A percentile compares a stretch with the other conserved stretches of the same genome.
phyloP scores from a whole-genome alignment of 805 yeast genomes.

The Lipomyces yamanashiensis region DNA sequence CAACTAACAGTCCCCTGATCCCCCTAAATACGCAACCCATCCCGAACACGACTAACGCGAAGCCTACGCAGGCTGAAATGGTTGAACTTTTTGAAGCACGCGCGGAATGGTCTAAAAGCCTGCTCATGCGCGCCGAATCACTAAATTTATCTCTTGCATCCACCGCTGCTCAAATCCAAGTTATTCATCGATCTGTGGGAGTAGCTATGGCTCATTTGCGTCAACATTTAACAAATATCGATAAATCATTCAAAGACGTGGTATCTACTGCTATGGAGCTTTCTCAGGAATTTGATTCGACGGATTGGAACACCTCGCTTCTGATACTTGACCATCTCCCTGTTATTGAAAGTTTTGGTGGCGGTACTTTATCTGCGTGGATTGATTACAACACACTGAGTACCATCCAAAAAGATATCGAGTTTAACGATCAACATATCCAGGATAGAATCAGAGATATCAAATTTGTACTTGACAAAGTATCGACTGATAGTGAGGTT shows the following conservation, averaged over 20 bases:
- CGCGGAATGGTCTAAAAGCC: constrained; percentile 26
- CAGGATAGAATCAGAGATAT: constrained; percentile 36
- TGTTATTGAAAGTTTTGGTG: constrained; percentile 29
- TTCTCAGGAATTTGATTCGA: constrained; percentile 35
- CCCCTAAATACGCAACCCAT: constrained; percentile 35
- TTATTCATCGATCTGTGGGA: constrained; percentile 38
- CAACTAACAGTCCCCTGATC: constrained; percentile 28
- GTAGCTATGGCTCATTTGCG: constrained; percentile 41
- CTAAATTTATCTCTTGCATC: constrained; percentile 21
- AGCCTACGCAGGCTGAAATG: constrained; percentile 27
- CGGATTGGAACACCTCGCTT: constrained; percentile 33
- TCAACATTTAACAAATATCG: constrained; percentile 37
- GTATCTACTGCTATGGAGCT: constrained; percentile 38
- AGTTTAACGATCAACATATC: constrained; percentile 27
- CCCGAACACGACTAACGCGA: constrained; percentile 26
- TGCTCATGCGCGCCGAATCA: constrained; percentile 34
- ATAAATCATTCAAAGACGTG: constrained; percentile 37
- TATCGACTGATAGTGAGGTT: constrained; percentile 26
- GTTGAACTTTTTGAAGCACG: constrained; percentile 33
- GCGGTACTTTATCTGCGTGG: constrained; percentile 35
- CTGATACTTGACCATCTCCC: constrained; percentile 21
- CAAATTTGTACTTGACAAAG: constrained; percentile 35
- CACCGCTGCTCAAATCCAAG: constrained; percentile 30
- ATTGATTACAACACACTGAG: constrained; percentile 29
- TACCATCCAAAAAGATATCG: constrained; percentile 25